Evolutionary conservation across 306 rosid species (phyloP).

Genomic region (Datisca glomerata): DNA sequence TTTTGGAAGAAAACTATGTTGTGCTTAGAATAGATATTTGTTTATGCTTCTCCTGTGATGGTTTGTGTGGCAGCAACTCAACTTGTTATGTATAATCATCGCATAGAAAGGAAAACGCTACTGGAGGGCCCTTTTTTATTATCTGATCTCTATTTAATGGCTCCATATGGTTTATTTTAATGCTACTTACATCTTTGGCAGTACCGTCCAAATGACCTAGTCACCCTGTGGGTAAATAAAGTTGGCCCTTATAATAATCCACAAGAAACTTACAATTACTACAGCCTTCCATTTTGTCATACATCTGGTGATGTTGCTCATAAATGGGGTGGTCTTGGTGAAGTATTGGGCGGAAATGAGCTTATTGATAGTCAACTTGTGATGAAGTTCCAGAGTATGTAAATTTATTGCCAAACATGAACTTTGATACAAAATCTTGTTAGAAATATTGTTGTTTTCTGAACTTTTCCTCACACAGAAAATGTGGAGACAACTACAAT

Average conservation of each 20-base stretch:
- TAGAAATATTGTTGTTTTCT: neutral
- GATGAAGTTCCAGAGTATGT: slow-evolving; percentile 59
- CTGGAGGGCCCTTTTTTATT: no score
- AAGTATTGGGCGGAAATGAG: slow-evolving; percentile 93
- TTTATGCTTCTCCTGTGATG: no score
- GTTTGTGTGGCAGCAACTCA: no score
- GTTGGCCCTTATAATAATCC: slow-evolving; percentile 98
- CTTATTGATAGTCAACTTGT: slow-evolving; percentile 80
- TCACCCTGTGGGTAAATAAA: slow-evolving; percentile 93
- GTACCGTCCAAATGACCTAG: slow-evolving; percentile 54
- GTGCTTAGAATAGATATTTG: no score
- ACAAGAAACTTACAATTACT: slow-evolving; percentile 92
- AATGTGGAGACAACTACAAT: slow-evolving; percentile 57
- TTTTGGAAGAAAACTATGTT: no score
- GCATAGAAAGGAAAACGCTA: no score
- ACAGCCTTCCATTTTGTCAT: slow-evolving; percentile 84
- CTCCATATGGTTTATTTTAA: no score
- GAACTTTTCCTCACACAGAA: slow-evolving; percentile 25
- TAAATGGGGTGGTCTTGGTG: slow-evolving; percentile 99
- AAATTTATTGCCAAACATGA: neutral
- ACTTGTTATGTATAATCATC: no score
- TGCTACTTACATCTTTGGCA: slow-evolving; percentile 27
- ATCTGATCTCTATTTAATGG: no score
- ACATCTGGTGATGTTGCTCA: slow-evolving; percentile 47
- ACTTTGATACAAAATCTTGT: neutral